A percentile compares a stretch with the other conserved stretches of the same genome.
Conservation (phyloP, 768 basidiomycete genomes). For the Leccinum variicolor region DNA sequence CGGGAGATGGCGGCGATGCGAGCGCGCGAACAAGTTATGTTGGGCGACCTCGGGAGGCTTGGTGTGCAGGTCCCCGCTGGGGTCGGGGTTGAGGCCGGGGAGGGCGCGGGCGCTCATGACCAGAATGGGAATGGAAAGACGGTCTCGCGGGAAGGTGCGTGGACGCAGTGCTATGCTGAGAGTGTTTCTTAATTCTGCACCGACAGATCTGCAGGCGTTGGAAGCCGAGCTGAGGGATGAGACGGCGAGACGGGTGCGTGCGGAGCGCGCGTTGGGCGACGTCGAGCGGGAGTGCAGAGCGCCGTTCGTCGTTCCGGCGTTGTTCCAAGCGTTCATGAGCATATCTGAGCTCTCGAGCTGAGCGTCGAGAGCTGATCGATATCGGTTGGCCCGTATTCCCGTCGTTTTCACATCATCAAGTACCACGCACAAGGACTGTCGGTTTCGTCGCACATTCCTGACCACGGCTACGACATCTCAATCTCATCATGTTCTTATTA, state of each 20-base stretch:
- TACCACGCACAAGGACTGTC: too few relatives aligned
- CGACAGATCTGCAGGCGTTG: conserved; percentile 20
- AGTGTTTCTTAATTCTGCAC: neutral
- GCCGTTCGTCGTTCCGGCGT: conserved; percentile 56
- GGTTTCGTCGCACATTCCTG: too few relatives aligned
- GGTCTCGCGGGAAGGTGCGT: conserved; percentile 17
- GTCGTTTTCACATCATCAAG: too few relatives aligned
- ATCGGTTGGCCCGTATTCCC: neutral
- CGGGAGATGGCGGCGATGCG: conserved; percentile 20
- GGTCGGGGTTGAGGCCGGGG: too few relatives aligned
- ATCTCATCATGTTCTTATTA: conserved; percentile 14
- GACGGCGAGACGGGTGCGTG: conserved; percentile 35
- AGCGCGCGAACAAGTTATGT: conserved; percentile 22
- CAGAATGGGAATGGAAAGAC: neutral
- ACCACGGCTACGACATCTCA: too few relatives aligned
- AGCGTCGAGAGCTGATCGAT: too few relatives aligned
- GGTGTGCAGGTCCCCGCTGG: conserved; percentile 2
- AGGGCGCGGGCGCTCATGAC: neutral
- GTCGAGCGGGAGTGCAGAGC: conserved; percentile 46
- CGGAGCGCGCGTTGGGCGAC: conserved; percentile 44
- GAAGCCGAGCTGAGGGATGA: conserved; percentile 38
- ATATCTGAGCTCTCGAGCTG: conserved; percentile 40
- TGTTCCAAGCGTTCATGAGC: conserved; percentile 50
- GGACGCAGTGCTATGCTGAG: neutral
- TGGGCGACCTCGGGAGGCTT: conserved; percentile 20